Percentiles rank a stretch among this genome's conserved stretches.
Conservation (phyloP, 2,329 filamentous ascomycete genomes). For the Sporothrix curviconia region DNA sequence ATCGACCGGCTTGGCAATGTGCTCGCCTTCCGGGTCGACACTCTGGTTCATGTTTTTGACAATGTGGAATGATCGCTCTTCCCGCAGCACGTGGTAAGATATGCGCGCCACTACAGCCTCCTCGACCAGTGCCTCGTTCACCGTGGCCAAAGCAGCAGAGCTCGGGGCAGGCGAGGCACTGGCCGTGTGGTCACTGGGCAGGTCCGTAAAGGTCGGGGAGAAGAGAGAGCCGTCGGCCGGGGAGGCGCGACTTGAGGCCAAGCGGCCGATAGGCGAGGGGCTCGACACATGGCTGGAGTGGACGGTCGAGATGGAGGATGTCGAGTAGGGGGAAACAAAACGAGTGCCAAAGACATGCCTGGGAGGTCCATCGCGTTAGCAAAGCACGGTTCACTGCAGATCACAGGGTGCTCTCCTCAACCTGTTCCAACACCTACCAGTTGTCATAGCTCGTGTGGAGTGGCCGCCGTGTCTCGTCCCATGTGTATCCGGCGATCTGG, state of each 20-base stretch:
- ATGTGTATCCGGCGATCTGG: conserved; percentile 67
- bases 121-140: conserved; percentile 51
- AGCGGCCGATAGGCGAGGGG: conserved; percentile 36
- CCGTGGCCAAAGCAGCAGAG: conserved; percentile 27
- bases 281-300: conserved; percentile 36
- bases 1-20: conserved; percentile 76
- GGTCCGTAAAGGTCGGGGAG: conserved; percentile 33
- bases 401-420: background rate
- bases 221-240: conserved; percentile 32
- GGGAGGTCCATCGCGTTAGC: background rate
- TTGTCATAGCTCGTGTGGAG: conserved; percentile 75
- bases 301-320: conserved; percentile 28
- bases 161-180: conserved; percentile 29
- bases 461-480: conserved; percentile 59
- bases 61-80: conserved; percentile 84
- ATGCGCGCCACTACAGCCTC: conserved; percentile 71
- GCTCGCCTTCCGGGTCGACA: conserved; percentile 64
- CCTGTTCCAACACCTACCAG: conserved; percentile 49
- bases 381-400: too few relatives aligned
- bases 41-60: conserved; percentile 64
- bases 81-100: conserved; percentile 71
- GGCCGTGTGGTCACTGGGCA: conserved; percentile 31
- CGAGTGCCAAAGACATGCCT: conserved; percentile 63
- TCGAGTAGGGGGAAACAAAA: conserved; percentile 45
- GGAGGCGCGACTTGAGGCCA: conserved; percentile 38